Conservation (phyloP, 345 rosid genomes). For the Ceriops tagal region DNA sequence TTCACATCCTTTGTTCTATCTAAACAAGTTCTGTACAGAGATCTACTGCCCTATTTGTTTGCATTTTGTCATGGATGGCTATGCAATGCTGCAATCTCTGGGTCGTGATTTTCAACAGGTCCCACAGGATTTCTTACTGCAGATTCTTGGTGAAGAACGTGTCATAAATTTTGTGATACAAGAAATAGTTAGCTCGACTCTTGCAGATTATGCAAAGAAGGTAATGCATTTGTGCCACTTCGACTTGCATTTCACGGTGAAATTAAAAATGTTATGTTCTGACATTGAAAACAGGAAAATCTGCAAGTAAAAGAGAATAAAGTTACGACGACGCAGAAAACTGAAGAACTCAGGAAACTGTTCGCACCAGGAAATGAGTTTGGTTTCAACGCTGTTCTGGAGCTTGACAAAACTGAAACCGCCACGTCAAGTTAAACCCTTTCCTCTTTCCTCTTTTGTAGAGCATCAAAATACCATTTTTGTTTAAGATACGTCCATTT, state of each 20-base stretch:
- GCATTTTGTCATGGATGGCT: slow-evolving; percentile 1
- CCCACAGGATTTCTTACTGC: slow-evolving; percentile 48
- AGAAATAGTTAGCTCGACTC: slow-evolving; percentile 59
- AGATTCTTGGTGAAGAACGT: slow-evolving; percentile 49
- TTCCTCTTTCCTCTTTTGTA: neutral
- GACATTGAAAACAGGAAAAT: slow-evolving; percentile 37
- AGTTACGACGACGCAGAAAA: slow-evolving; percentile 45
- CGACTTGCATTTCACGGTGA: neutral
- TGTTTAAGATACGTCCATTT: too few species aligned
- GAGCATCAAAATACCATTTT: neutral
- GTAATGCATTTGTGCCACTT: slow-evolving; percentile 18
- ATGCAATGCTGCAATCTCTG: neutral
- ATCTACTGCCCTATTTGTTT: neutral
- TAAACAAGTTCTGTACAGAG: neutral
- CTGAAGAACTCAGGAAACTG: slow-evolving; percentile 46
- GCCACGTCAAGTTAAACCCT: slow-evolving; percentile 12
- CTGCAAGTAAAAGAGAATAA: slow-evolving; percentile 52
- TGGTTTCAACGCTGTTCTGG: slow-evolving; percentile 48
- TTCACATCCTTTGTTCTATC: neutral
- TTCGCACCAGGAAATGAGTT: slow-evolving; percentile 54
- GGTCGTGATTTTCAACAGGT: slow-evolving; percentile 31
- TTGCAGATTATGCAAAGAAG: slow-evolving; percentile 55
- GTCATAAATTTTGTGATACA: slow-evolving; percentile 58
- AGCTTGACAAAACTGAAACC: slow-evolving; percentile 34
- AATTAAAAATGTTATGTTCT: neutral